Evolutionary conservation across 306 rosid genomes (phyloP).

Genomic region (Ziziphus jujuba): DNA sequence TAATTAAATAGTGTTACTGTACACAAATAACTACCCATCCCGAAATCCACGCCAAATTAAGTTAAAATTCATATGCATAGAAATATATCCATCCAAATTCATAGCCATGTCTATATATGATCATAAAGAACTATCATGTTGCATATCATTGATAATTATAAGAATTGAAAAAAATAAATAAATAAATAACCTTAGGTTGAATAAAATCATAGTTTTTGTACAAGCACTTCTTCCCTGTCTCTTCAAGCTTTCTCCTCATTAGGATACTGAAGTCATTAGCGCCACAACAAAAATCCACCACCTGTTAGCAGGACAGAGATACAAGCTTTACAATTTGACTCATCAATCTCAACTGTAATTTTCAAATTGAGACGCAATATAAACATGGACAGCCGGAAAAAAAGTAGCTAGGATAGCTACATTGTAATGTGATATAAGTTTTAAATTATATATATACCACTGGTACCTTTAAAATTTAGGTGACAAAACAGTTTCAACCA

Average conservation of each 20-base stretch:
- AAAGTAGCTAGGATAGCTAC: neutral
- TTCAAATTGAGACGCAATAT: neutral
- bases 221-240: conserved; percentile 68
- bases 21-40: neutral
- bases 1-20: neutral
- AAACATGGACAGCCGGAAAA: neutral
- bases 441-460: neutral
- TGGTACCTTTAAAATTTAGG: neutral
- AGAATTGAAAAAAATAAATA: conserved; percentile 12
- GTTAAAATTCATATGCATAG: neutral
- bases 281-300: conserved; percentile 96
- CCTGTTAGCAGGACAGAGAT: conserved; percentile 46
- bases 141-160: conserved; percentile 4
- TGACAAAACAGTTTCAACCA: neutral
- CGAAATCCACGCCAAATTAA: neutral
- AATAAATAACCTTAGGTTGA: conserved; percentile 69
- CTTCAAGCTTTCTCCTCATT: conserved; percentile 82
- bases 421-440: too few relatives aligned
- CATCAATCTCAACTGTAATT: too few relatives aligned
- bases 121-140: neutral
- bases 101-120: neutral
- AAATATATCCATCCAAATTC: neutral
- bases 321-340: too few relatives aligned
- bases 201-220: conserved; percentile 76
- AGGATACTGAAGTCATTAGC: conserved; percentile 86